Base-by-base conservation (phyloP, 1,284 basidiomycete genomes). In the Cutaneotrichosporon sp. region DNA sequence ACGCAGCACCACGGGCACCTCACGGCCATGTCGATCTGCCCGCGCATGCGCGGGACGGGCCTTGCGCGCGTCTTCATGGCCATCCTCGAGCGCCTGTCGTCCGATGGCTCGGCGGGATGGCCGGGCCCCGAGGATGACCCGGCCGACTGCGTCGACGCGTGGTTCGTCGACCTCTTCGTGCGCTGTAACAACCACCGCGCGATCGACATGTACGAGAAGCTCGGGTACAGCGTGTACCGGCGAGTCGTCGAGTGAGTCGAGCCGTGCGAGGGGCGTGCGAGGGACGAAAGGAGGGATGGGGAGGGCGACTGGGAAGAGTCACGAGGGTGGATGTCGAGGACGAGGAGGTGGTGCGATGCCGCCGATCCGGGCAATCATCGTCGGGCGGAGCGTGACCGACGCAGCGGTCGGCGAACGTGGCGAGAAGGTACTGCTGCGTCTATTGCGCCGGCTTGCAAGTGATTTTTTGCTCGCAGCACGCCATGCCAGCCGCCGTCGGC, bases 131-230 rank as follows among this genome's bases (percentile, higher is more conserved):
- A n/a, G 42, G 36, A 50, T 4, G 47, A 46, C 9, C 29, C 18
- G 14, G 47, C 59, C 42, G 76, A 79, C 56, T 71, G 69, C 14
- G 74, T 76, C 22, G 71, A 79, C 63, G 74, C 78, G 22, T 81
- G 69, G 69, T 81, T 81, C 60, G 72, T 80, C 49, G 79, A 81
- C 59, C 67, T 81, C 20, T 81, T 81, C 50, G 79, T 81, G 45
- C 60, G 79, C 51, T 79, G 78, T 64, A 80, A 78, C 63, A 81
- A 81, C 62, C 58, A 59, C 18, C 66, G 78, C 45, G 79, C 79
- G 52, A 74, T 75, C 20, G 72, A 76, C 47, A 78, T 81, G 78
- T 81, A 81, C 58, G 79, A 80, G 64, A 70, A 70, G 59, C 59
- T 81, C 63, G 79, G 79, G 36, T 81, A 81, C 60, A 77, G 74